A percentile compares a stretch with the other conserved stretches of the same genome.
phyloP scores from a whole-genome alignment of 768 basidiomycete genomes.

The Astraeus odoratus region DNA sequence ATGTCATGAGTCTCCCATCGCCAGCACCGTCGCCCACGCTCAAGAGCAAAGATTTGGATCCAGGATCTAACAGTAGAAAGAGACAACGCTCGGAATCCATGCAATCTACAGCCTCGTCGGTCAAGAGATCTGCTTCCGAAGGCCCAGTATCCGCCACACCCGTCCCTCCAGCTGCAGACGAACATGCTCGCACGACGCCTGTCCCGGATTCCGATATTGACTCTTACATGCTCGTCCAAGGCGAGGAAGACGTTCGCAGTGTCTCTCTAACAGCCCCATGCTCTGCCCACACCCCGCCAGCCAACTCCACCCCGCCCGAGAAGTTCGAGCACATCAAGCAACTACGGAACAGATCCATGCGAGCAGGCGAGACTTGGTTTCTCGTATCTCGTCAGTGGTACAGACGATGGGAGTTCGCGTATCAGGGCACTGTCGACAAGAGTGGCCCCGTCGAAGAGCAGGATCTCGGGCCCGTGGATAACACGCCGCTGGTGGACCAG shows the following conservation, averaged over 20 bases:
- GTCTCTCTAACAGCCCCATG: constrained; percentile 20
- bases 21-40: constrained; percentile 37
- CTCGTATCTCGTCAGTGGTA: constrained; percentile 68
- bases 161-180: constrained; percentile 13
- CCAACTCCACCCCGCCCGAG: constrained; percentile 31
- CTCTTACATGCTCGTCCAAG: constrained; percentile 58
- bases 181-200: constrained; percentile 30
- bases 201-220: constrained; percentile 54
- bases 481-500: constrained; percentile 53
- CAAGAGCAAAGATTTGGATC: constrained; percentile 32
- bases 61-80: constrained; percentile 40
- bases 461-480: constrained; percentile 71
- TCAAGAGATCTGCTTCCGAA: constrained; percentile 77
- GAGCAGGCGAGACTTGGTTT: constrained; percentile 71
- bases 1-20: constrained; percentile 43
- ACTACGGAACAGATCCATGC: constrained; percentile 43
- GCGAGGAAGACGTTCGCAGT: constrained; percentile 25
- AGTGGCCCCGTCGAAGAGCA: constrained; percentile 54
- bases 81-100: constrained; percentile 71
- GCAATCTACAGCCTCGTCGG: constrained; percentile 68
- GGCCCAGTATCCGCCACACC: constrained; percentile 41
- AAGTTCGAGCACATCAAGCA: constrained; percentile 47
- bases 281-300: constrained; percentile 19
- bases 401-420: constrained; percentile 68
- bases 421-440: constrained; percentile 63